Conservation (phyloP, 1,139 yeast genomes). For the Diutina rugosa region DNA sequence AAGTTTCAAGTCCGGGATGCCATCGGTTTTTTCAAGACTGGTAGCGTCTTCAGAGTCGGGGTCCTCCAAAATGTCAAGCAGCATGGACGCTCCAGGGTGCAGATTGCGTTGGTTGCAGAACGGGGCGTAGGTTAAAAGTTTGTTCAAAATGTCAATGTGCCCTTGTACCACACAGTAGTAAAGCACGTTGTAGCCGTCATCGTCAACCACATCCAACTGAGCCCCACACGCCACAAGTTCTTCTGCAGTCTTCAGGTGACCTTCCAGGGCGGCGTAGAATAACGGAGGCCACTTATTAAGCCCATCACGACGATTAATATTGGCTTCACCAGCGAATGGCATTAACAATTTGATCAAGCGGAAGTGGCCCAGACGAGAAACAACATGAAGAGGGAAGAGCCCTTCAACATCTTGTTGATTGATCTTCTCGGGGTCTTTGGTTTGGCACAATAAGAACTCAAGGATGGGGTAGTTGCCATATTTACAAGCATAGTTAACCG, state of each 20-base stretch:
- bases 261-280: conserved; percentile 82
- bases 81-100: not conserved
- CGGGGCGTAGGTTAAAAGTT: conserved; percentile 27
- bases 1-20: conserved; percentile 78
- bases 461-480: conserved; percentile 68
- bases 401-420: conserved; percentile 77
- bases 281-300: conserved; percentile 91
- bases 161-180: conserved; percentile 95
- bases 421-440: conserved; percentile 13
- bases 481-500: conserved; percentile 83
- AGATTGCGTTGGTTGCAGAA: not conserved
- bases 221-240: conserved; percentile 69
- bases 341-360: conserved; percentile 56
- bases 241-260: conserved; percentile 59
- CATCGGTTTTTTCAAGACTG: conserved; percentile 36
- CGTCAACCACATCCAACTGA: conserved; percentile 60
- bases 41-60: conserved; percentile 30
- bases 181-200: conserved; percentile 69
- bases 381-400: conserved; percentile 75
- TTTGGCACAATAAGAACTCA: conserved; percentile 34
- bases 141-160: conserved; percentile 65
- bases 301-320: conserved; percentile 55
- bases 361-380: conserved; percentile 72
- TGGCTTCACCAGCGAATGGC: conserved; percentile 59
- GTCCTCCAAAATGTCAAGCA: conserved; percentile 8